Base-by-base conservation (phyloP, 2,329 filamentous ascomycete genomes). In the Fusarium liriodendri region DNA sequence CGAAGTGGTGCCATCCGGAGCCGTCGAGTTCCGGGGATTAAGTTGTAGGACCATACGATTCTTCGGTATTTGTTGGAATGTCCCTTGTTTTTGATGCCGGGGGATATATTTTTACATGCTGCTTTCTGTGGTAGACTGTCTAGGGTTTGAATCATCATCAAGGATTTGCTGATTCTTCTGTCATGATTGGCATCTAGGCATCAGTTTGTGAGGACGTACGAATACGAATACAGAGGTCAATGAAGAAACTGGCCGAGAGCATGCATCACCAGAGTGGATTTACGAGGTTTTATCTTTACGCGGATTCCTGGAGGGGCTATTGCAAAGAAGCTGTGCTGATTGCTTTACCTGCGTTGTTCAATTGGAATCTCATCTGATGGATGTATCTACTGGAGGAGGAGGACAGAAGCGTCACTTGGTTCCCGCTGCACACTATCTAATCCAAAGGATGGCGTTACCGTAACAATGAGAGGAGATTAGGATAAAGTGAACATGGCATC, bases 1-100 rank as follows among this genome's bases (percentile, higher is more conserved):
- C 66, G 71, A 78, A 78, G 73, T 78, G 75, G 76, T 78, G 75
- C 73, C 73, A 77, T 65, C 58, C 66, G 73, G 72, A 66, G 70
- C 72, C 72, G 72, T 76, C 58, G 52, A 68, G 54, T 78, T 62
- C 76, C 71, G 73, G 55, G 67, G 68, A 62, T 62, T 54, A 64
- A 66, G 76, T 78, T 65, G 65, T 47, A 68, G 62, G 62, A 76
- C 74, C 76, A 67, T 78, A 78, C 76, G 76, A 78, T 77, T 67
- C 45, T 76, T 76, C 71, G 76, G 76, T 78, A 71, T 71, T 76
- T 73, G 35, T 70, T 76, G 76, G 68, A 71, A 69, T 16, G 37
- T 54, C 54, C 60, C 38, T 70, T 65, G 20, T 64, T 59, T 65
- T 65, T 18, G n/a, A 42, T 11, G 7, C 20, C 18, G 45, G 52